These are phyloP conservation scores for Physcia stellaris DNA, from an alignment of 495 filamentous ascomycete species.

Conservation along the genomic window DNA sequence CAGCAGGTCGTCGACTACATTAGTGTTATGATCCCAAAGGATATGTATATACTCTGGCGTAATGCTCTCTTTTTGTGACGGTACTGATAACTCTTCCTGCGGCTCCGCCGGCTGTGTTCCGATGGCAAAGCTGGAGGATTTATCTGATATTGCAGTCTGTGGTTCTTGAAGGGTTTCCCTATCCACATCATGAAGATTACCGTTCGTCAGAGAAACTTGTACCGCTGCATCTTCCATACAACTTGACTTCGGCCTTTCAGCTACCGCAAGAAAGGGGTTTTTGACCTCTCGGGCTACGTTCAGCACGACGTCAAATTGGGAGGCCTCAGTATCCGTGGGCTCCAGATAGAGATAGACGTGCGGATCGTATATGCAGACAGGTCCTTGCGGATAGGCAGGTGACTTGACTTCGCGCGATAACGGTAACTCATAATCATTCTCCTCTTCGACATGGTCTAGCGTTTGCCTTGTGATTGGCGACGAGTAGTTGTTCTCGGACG, in stretches of 20 bases:
- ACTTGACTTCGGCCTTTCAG: constrained; percentile 20
- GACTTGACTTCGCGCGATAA: constrained; percentile 70
- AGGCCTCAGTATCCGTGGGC: constrained; percentile 72
- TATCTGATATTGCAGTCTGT: constrained; percentile 53
- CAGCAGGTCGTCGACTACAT: constrained; percentile 78
- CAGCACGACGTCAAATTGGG: constrained; percentile 79
- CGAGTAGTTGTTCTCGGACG: constrained; percentile 7
- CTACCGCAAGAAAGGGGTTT: constrained; percentile 56
- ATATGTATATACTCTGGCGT: constrained; percentile 91
- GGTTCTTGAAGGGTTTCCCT: constrained; percentile 41
- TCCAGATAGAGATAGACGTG: constrained; percentile 88
- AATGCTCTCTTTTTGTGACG: constrained; percentile 39
- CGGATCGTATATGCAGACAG: constrained; percentile 84
- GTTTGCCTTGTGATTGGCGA: constrained; percentile 14
- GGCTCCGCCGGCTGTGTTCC: constrained; percentile 30
- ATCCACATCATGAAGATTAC: constrained; percentile 1
- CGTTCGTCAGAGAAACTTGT: background rate
- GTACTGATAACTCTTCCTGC: constrained; percentile 35
- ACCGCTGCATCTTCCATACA: constrained; percentile 14
- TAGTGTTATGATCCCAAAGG: constrained; percentile 94
- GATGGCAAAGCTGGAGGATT: constrained; percentile 60
- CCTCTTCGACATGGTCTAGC: constrained; percentile 43
- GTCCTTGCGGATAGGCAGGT: constrained; percentile 84
- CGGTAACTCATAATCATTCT: constrained; percentile 57
- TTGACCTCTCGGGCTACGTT: constrained; percentile 91